These are phyloP conservation scores for Leptographium wingfieldii DNA, from an alignment of 2,329 filamentous ascomycete genomes.

Conservation along the genomic window DNA sequence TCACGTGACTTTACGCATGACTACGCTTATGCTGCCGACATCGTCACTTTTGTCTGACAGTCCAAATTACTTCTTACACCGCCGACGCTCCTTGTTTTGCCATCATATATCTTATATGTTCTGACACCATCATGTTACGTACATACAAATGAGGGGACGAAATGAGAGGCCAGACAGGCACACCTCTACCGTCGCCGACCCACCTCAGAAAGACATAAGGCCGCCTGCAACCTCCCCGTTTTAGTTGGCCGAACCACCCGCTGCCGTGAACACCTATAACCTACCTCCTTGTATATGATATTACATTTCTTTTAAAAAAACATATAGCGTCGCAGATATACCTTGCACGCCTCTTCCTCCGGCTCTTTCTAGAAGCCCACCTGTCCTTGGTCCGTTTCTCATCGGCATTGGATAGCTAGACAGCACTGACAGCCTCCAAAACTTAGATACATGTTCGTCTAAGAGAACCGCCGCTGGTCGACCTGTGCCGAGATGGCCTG, in stretches of 20 bases:
- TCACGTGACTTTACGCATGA: slow-evolving; percentile 2
- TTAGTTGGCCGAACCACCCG: background rate
- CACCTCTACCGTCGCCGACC: background rate
- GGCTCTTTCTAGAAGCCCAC: too few relatives aligned
- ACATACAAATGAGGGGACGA: too few relatives aligned
- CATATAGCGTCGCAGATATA: too few relatives aligned
- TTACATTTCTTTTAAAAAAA: background rate
- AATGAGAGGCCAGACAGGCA: background rate
- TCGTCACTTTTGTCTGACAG: too few relatives aligned
- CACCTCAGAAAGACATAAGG: background rate
- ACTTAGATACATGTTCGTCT: slow-evolving; percentile 13
- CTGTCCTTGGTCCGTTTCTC: background rate
- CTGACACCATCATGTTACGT: background rate
- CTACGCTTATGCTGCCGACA: background rate
- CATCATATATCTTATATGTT: background rate
- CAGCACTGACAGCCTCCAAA: too few relatives aligned
- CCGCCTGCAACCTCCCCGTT: background rate
- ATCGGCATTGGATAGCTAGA: too few relatives aligned
- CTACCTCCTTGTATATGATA: background rate
- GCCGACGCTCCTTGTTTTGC: background rate
- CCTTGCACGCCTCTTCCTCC: too few relatives aligned
- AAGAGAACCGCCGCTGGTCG: slow-evolving; percentile 45
- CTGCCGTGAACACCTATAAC: background rate
- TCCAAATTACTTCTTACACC: too few relatives aligned
- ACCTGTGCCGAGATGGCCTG: slow-evolving; percentile 41